A percentile compares a stretch with the other conserved stretches of the same genome.
Conservation (phyloP, 2,329 filamentous ascomycete species). For the Colletotrichum sp. region DNA sequence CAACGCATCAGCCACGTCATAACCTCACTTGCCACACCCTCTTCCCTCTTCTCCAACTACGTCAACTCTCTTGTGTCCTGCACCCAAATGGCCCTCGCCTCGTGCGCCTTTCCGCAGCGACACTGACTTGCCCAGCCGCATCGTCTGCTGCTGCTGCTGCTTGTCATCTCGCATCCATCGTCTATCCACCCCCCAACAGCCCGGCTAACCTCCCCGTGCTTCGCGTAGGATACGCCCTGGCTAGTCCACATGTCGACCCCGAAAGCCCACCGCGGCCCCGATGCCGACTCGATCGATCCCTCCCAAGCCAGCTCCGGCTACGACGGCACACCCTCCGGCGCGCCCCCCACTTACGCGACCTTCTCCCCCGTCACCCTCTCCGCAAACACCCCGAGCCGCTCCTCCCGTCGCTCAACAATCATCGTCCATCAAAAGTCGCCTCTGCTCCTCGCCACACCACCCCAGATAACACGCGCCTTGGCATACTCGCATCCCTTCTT, state of each 20-base stretch:
- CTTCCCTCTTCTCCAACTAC: not conserved
- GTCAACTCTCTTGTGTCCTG: not conserved
- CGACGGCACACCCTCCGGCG: conserved; percentile 42
- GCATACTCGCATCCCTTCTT: conserved; percentile 97
- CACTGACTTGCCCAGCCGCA: not conserved
- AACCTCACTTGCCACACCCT: not conserved
- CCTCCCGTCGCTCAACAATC: conserved; percentile 82
- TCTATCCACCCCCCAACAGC: not conserved
- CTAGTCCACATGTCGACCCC: conserved; percentile 57
- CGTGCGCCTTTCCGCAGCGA: not conserved
- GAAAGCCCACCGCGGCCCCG: conserved; percentile 41
- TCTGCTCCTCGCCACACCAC: conserved; percentile 88
- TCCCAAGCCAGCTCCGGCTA: conserved; percentile 35
- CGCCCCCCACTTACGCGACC: conserved; percentile 79
- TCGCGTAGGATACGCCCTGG: conserved; percentile 50
- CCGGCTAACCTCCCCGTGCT: conserved; percentile 23
- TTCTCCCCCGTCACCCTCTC: conserved; percentile 87
- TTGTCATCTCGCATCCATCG: not conserved
- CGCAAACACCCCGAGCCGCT: conserved; percentile 64
- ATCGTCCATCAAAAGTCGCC: conserved; percentile 97
- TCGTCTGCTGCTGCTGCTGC: not conserved
- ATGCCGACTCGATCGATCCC: conserved; percentile 34
- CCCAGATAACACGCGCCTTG: conserved; percentile 90
- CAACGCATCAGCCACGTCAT: conserved; percentile 20
- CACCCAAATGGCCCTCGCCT: not conserved